phyloP scores from a whole-genome alignment of 2,329 filamentous ascomycete species.

The Penicillium psychrosexuale region DNA sequence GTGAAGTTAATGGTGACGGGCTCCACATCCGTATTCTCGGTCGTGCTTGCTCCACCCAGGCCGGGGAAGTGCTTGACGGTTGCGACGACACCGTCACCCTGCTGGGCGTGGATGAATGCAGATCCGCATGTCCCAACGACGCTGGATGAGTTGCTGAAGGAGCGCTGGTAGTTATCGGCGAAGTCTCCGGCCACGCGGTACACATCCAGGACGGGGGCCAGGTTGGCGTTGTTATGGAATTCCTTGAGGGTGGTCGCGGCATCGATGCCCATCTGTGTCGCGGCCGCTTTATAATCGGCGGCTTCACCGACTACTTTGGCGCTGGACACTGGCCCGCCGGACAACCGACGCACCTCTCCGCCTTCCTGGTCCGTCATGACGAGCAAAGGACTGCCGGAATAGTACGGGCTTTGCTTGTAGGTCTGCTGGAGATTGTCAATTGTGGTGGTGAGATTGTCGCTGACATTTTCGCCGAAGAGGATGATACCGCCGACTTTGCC shows the following conservation, averaged over 20 bases:
- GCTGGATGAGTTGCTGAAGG: conserved; percentile 26
- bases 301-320: conserved; percentile 27
- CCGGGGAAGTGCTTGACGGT: conserved; percentile 35
- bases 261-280: conserved; percentile 21
- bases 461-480: conserved; percentile 32
- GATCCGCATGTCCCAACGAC: conserved; percentile 21
- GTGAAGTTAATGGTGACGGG: conserved; percentile 28
- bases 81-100: conserved; percentile 21
- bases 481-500: conserved; percentile 34
- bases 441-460: conserved; percentile 20
- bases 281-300: conserved; percentile 15
- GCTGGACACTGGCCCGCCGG: conserved; percentile 24
- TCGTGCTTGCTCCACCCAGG: conserved; percentile 23
- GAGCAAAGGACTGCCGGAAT: conserved; percentile 25
- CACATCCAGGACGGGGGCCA: conserved; percentile 31
- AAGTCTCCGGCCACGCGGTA: conserved; percentile 29
- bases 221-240: conserved; percentile 26
- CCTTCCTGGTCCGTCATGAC: conserved; percentile 37
- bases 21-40: conserved; percentile 27
- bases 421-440: conserved; percentile 24
- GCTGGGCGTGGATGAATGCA: conserved; percentile 24
- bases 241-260: conserved; percentile 19
- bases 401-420: conserved; percentile 20
- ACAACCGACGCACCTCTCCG: conserved; percentile 26
- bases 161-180: conserved; percentile 24